Percentiles rank a stretch among this genome's conserved stretches.
phyloP scores from a whole-genome alignment of 2,329 filamentous ascomycete species.

The Cyphellophora attinorum region DNA sequence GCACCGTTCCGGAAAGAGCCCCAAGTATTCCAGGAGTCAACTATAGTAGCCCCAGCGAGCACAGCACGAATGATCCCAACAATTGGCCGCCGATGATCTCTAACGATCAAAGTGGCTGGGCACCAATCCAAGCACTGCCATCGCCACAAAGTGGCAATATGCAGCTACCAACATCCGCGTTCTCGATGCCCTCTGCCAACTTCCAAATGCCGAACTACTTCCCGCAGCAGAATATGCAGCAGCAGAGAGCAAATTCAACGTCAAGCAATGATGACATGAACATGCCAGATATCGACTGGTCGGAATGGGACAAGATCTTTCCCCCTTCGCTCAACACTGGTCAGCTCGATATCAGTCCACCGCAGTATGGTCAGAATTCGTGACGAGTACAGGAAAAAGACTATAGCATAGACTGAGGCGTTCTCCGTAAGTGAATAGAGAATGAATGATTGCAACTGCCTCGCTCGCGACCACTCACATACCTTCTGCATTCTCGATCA shows the following conservation, averaged over 20 bases:
- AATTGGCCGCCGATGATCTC: conserved; percentile 15
- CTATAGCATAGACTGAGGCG: no score
- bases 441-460: no score
- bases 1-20: neutral
- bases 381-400: no score
- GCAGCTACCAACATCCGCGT: neutral
- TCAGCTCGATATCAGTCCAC: conserved; percentile 28
- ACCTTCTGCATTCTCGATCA: no score
- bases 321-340: conserved; percentile 42
- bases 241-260: neutral
- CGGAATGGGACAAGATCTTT: conserved; percentile 27
- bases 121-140: neutral
- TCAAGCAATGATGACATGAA: conserved; percentile 20
- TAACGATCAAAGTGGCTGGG: conserved; percentile 11
- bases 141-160: neutral
- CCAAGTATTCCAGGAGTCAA: conserved; percentile 5
- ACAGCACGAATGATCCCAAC: conserved; percentile 11
- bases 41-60: conserved; percentile 15
- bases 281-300: conserved; percentile 54
- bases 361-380: no score
- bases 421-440: no score
- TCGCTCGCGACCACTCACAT: no score
- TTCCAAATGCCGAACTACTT: neutral
- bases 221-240: neutral
- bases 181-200: neutral